Percentiles rank a stretch among this genome's conserved stretches.
These are phyloP conservation scores for Zasmidium angulare DNA, from an alignment of 2,329 filamentous ascomycete species.

Conservation along the genomic window DNA sequence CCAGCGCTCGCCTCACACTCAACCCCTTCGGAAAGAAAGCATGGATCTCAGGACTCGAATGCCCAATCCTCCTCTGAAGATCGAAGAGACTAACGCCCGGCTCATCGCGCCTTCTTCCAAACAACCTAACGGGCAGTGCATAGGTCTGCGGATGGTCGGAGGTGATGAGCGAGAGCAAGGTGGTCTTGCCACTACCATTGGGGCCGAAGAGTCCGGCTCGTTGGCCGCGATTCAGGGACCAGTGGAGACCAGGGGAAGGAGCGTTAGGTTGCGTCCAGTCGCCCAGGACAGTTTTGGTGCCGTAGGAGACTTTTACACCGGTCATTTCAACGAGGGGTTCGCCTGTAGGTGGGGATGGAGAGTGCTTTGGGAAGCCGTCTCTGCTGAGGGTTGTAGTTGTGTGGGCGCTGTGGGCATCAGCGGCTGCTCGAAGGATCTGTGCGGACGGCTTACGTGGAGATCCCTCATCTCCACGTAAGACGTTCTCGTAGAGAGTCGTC, in stretches of 20 bases:
- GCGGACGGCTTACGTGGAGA: too few relatives aligned
- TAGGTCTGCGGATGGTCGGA: constrained; percentile 97
- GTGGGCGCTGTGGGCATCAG: neutral
- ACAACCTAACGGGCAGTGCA: constrained; percentile 80
- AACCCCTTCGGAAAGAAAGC: constrained; percentile 82
- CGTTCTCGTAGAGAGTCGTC: constrained; percentile 51
- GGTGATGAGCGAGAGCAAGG: constrained; percentile 84
- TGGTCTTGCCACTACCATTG: constrained; percentile 94
- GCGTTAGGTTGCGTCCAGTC: constrained; percentile 68
- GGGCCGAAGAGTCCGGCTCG: constrained; percentile 91
- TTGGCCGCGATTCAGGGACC: constrained; percentile 79
- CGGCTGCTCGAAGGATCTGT: neutral
- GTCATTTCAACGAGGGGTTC: constrained; percentile 83
- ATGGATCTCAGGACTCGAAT: constrained; percentile 92
- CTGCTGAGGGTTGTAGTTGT: constrained; percentile 20
- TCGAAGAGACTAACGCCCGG: constrained; percentile 88
- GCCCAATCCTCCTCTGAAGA: constrained; percentile 83
- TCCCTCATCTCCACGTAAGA: too few relatives aligned
- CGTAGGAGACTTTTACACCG: constrained; percentile 79
- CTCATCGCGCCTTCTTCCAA: constrained; percentile 73
- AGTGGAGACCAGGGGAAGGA: constrained; percentile 63
- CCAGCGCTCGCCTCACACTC: constrained; percentile 70
- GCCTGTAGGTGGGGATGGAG: constrained; percentile 43
- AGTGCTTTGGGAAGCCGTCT: constrained; percentile 30
- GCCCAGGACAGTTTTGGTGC: constrained; percentile 73